Base-by-base conservation (phyloP, 1,284 basidiomycete species). In the Sporisorium scitamineum region DNA sequence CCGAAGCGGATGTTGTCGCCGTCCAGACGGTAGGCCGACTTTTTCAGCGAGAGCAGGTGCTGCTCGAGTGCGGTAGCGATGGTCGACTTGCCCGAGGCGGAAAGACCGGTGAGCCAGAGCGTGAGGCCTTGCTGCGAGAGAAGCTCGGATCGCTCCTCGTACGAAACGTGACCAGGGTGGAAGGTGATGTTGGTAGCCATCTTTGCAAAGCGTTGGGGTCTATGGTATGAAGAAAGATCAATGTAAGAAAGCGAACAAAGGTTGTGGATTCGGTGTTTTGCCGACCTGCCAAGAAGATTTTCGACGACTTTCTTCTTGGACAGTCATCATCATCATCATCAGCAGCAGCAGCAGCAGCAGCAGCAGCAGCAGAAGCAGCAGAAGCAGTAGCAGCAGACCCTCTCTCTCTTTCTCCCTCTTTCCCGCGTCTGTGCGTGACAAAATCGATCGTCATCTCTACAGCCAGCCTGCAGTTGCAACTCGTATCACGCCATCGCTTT, bases 1-100 rank as follows among this genome's bases (percentile, higher is more conserved):
- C 97, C 97, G 83, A 97, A 96, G 63, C 96, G 91, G 70, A 99
- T 89, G 87, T 99, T 99, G 88, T 99, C 96, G 5, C 96, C 96
- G 84, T 99, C 96, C 26, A 99, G 89, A 45, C 96, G 91, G 87
- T 97, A 99, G 45, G 92, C 88, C 80, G 94, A 94, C 81, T 93
- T 93, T 70, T 90, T 89, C 61, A 92, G 88, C 86, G 95, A 93
- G 59, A 99, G 89, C 16, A 99, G 90, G 85, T 96, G 93, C 86
- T 98, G 95, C 86, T 99, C 96, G 76, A 99, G 90, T 14, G 97
- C 97, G 76, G 94, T 95, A 1, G 94, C 97, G 81, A 99, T 94
- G 29, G 97, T 99, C 18, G 95, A 97, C 93, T 97, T 86, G 32
- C 81, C 78, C 60, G 74, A 82, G 2, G 79, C 72, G 20, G 82